Evolutionary conservation across 805 yeast species (phyloP).

Genomic region (Pichia deserticola): DNA sequence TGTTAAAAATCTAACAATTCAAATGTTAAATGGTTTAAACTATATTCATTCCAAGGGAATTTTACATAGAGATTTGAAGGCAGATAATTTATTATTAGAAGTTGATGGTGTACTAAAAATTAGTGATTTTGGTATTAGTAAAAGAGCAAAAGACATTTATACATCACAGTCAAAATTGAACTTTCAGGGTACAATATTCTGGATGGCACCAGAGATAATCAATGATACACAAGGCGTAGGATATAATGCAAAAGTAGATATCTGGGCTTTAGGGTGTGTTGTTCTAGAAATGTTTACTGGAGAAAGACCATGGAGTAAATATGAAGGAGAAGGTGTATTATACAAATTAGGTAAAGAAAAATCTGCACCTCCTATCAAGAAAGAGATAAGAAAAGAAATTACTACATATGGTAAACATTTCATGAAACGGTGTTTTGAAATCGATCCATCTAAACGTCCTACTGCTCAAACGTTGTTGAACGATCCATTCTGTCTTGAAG

Average conservation of each 20-base stretch:
- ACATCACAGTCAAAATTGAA: slow-evolving; percentile 92
- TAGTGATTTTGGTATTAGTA: slow-evolving; percentile 94
- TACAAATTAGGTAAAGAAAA: slow-evolving; percentile 72
- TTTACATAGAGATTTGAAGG: slow-evolving; percentile 88
- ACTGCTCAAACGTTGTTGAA: slow-evolving; percentile 63
- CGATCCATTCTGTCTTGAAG: slow-evolving; percentile 34
- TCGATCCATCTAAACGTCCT: slow-evolving; percentile 80
- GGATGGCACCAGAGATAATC: slow-evolving; percentile 99
- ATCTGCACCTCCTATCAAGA: slow-evolving; percentile 93
- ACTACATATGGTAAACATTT: slow-evolving; percentile 62
- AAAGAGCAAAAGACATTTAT: slow-evolving; percentile 76
- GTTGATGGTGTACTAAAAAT: slow-evolving; percentile 91
- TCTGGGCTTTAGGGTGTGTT: slow-evolving; percentile 98
- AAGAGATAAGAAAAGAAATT: slow-evolving; percentile 64
- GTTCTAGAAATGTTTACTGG: slow-evolving; percentile 98
- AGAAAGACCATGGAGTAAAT: slow-evolving; percentile 93
- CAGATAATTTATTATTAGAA: slow-evolving; percentile 84
- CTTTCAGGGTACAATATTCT: slow-evolving; percentile 88
- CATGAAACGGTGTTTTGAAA: slow-evolving; percentile 64
- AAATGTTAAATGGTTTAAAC: slow-evolving; percentile 77
- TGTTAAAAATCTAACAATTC: slow-evolving; percentile 66
- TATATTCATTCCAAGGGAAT: slow-evolving; percentile 84
- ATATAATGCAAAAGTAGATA: slow-evolving; percentile 94
- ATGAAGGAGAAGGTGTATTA: slow-evolving; percentile 92
- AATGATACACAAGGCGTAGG: slow-evolving; percentile 82